A percentile compares a stretch with the other conserved stretches of the same genome.
phyloP scores from a whole-genome alignment of 2,329 filamentous ascomycete species.

The Phaeosphaeriaceae sp. region DNA sequence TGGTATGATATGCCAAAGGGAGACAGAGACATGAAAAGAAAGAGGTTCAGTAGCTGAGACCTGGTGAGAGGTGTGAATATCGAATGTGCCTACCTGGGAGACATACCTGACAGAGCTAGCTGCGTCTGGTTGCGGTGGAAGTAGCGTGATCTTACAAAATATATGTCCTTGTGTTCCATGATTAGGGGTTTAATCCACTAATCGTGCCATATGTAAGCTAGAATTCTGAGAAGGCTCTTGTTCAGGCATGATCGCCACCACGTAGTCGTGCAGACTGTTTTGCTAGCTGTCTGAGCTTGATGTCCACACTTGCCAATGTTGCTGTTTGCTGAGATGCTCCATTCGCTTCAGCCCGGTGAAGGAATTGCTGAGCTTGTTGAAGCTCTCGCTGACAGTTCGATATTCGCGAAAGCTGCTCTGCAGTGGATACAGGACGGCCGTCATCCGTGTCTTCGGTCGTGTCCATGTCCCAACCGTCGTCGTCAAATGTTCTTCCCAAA shows the following conservation, averaged over 20 bases:
- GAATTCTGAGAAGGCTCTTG: background rate
- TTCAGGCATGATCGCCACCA: background rate
- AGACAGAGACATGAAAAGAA: background rate
- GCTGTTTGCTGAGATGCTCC: conserved; percentile 21
- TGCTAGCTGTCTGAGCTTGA: conserved; percentile 25
- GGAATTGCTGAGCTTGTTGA: conserved; percentile 28
- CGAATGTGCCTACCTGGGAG: background rate
- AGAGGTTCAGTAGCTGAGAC: background rate
- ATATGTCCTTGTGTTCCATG: too few species aligned
- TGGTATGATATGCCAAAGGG: background rate
- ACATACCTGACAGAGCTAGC: background rate
- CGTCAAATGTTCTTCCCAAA: conserved; percentile 39
- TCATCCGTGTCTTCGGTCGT: conserved; percentile 6
- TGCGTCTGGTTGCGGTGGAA: background rate
- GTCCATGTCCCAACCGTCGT: conserved; percentile 26
- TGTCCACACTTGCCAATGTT: conserved; percentile 25
- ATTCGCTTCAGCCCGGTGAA: conserved; percentile 31
- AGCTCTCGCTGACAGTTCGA: conserved; percentile 29
- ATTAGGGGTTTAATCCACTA: too few species aligned
- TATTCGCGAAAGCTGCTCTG: conserved; percentile 21
- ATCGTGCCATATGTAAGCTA: background rate
- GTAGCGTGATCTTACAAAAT: background rate
- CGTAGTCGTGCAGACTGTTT: conserved; percentile 19
- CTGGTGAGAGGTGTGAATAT: background rate
- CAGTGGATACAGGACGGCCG: background rate